Conservation (phyloP, 257 asterid genomes). For the Lithospermum erythrorhizon region DNA sequence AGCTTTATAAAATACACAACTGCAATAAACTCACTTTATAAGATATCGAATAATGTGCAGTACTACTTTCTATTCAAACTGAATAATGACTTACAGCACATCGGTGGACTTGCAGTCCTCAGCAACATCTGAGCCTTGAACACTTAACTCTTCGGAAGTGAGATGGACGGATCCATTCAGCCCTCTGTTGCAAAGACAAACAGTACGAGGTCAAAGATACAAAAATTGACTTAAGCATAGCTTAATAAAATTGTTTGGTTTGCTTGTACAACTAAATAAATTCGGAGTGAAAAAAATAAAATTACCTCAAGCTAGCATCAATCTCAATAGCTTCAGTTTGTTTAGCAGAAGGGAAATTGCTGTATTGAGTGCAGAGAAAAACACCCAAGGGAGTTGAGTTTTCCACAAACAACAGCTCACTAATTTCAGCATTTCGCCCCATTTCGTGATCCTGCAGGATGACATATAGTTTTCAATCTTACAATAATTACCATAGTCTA, state of each 20-base stretch:
- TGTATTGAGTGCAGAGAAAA: background rate
- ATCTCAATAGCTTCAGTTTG: background rate
- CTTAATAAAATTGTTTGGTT: background rate
- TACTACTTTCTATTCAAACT: background rate
- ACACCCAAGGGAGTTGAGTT: conserved; percentile 3
- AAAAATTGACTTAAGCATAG: too few relatives aligned
- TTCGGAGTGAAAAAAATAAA: too few relatives aligned
- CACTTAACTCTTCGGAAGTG: background rate
- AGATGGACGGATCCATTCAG: conserved; percentile 4
- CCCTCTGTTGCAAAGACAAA: background rate
- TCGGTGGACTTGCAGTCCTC: background rate
- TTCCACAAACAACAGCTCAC: conserved; percentile 4
- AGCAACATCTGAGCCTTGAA: background rate
- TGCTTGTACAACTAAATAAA: background rate
- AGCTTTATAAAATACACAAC: conserved; percentile 5
- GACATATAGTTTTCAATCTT: background rate
- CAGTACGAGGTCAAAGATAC: background rate
- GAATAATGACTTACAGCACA: conserved; percentile 7
- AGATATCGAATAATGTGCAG: background rate
- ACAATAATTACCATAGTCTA: background rate
- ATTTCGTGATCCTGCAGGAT: conserved; percentile 9
- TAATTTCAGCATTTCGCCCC: conserved; percentile 4
- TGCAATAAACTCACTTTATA: background rate
- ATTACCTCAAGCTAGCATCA: conserved; percentile 3
- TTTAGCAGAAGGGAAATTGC: background rate